Evolutionary conservation across 345 rosid genomes (phyloP).

Genomic region (Eucalyptus rudis): DNA sequence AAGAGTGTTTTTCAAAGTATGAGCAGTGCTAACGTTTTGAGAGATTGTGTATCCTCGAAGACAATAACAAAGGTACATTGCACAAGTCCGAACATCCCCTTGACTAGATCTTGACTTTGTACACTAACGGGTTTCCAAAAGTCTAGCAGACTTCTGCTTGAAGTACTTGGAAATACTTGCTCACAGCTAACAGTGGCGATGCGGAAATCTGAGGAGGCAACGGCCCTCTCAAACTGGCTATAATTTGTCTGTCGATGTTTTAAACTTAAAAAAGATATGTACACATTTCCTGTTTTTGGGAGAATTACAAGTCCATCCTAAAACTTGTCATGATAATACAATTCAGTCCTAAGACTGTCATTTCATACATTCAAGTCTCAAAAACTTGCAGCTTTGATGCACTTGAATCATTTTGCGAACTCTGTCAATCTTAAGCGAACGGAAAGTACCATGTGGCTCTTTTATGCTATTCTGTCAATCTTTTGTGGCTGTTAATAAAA

Average conservation of each 20-base stretch:
- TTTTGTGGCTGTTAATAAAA: not conserved
- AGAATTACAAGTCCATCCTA: not conserved
- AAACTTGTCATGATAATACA: not conserved
- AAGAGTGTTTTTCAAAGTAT: not conserved
- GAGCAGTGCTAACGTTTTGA: not conserved
- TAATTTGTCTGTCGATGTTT: not conserved
- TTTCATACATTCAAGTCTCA: too few relatives aligned
- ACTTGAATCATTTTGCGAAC: not conserved
- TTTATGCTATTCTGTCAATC: not conserved
- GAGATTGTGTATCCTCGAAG: not conserved
- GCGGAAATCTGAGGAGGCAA: not conserved
- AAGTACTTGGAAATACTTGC: not conserved
- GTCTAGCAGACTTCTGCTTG: not conserved
- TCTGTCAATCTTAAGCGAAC: not conserved
- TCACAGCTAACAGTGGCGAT: not conserved
- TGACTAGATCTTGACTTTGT: not conserved
- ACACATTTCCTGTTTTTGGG: not conserved
- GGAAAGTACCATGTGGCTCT: not conserved
- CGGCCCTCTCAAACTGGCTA: not conserved
- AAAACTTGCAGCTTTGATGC: not conserved
- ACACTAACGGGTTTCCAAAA: not conserved
- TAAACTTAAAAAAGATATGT: not conserved
- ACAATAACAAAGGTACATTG: not conserved
- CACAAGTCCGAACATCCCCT: not conserved
- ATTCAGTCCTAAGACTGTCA: accelerated